These are phyloP conservation scores for Scleroderma citrinum DNA, from an alignment of 768 basidiomycete genomes.

Conservation along the genomic window DNA sequence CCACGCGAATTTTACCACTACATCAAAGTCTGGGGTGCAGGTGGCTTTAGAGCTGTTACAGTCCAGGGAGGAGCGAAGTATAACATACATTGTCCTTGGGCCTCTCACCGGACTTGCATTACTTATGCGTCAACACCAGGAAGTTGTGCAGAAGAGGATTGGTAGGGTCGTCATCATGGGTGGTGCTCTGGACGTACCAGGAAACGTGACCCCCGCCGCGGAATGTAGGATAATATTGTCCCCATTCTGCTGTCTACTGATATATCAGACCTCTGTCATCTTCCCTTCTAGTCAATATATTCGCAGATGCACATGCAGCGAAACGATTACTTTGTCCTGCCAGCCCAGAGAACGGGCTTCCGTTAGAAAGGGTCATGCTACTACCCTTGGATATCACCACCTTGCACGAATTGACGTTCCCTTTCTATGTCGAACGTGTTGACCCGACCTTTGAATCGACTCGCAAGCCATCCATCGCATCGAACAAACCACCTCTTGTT, in stretches of 20 bases:
- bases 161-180: conserved; percentile 88
- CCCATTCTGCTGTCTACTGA: conserved; percentile 1
- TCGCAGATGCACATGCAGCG: conserved; percentile 83
- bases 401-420: conserved; percentile 71
- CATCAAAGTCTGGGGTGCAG: conserved; percentile 44
- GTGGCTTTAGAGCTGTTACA: conserved; percentile 52
- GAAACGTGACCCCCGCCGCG: conserved; percentile 74
- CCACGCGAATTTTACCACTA: conserved; percentile 43
- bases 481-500: conserved; percentile 50
- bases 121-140: conserved; percentile 50
- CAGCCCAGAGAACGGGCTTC: conserved; percentile 39
- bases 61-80: conserved; percentile 40
- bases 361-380: conserved; percentile 61
- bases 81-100: conserved; percentile 71
- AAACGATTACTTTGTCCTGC: conserved; percentile 52
- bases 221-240: conserved; percentile 56
- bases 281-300: conserved; percentile 62
- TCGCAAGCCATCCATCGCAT: conserved; percentile 38
- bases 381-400: conserved; percentile 82
- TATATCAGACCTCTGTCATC: not conserved
- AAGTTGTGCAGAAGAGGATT: conserved; percentile 49
- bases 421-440: conserved; percentile 48
- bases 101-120: conserved; percentile 78
- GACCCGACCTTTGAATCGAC: conserved; percentile 57
- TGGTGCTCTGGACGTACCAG: conserved; percentile 88